Base-by-base conservation (phyloP, 129 eudicot genomes). In the Ambrosia artemisiifolia region DNA sequence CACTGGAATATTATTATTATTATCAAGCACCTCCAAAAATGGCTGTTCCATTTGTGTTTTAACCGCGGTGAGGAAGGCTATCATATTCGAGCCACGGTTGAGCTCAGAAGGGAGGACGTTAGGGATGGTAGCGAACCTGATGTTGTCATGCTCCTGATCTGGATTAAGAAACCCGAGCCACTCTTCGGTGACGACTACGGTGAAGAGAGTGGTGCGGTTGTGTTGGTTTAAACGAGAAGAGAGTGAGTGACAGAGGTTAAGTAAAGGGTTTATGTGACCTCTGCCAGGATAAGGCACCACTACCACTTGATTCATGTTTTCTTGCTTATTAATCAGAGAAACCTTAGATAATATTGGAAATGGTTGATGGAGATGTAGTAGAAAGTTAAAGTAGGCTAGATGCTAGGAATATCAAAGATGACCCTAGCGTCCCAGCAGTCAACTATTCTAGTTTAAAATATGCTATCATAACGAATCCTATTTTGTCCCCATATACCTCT, bases 251-350 rank as follows among this genome's bases (percentile, higher is more conserved):
- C 95, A 90, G 75, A 90, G 33, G 83, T 79, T 79, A 64, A 90
- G 43, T 59, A 84, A 30, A 9, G 92, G 90, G 78, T 89, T 89
- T 75, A 86, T 75, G 82, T 89, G 96, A 65, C 96, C 92, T 64
- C 96, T 75, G 11, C 91, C 92, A 1, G 96, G 96, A 36, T 71
- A 86, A 8, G 96, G 96, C 18, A 89, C 33, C 16, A 81, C 86
- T 11, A 87, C 77, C 13, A 84, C 78, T 9, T 82, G 88, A 42
- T 75, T 75, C 73, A 67, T 73, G 12, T 10, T 72, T 0, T 24
- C 0, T 56, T 7, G 57, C 49, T 1, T 42, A 3, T 30, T 36
- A 19, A 53, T 5, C 20, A 36, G 49, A 36, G 8, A 6, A 8
- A 3, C 20, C 42, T 46, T 36, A 11, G 0, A 5, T 40, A 10